Percentiles rank a stretch among this genome's conserved stretches.
Evolutionary conservation across 768 basidiomycete genomes (phyloP).

Genomic region (Hygrocybe punicea): DNA sequence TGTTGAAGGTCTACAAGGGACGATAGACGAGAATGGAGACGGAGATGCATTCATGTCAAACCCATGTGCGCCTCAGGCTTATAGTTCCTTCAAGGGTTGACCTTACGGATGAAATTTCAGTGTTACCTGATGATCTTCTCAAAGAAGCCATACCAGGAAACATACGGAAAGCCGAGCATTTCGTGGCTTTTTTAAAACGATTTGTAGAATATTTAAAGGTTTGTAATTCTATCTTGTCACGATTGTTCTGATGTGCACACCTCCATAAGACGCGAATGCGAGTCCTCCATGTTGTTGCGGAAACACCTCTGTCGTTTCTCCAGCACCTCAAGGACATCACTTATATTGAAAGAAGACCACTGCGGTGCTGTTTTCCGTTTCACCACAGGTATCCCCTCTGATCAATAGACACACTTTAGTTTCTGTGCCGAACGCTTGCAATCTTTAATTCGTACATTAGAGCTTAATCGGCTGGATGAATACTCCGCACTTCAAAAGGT

Average conservation of each 20-base stretch:
- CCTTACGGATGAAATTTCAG: constrained; percentile 36
- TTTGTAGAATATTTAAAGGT: constrained; percentile 99
- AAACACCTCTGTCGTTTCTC: constrained; percentile 93
- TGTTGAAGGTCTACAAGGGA: constrained; percentile 89
- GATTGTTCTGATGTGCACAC: not conserved
- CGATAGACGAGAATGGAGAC: constrained; percentile 49
- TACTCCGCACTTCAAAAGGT: constrained; percentile 91
- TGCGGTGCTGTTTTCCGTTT: too few species aligned
- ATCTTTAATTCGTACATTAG: constrained; percentile 88
- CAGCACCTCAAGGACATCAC: constrained; percentile 99
- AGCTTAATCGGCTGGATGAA: constrained; percentile 87
- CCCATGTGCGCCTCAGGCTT: constrained; percentile 55
- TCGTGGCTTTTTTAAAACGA: constrained; percentile 95
- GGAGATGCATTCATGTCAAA: constrained; percentile 88
- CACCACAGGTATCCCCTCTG: too few species aligned
- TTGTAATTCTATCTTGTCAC: not conserved
- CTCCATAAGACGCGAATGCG: constrained; percentile 86
- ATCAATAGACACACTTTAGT: too few species aligned
- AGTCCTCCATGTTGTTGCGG: constrained; percentile 97
- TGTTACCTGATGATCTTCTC: constrained; percentile 89
- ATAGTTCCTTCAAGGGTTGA: too few species aligned
- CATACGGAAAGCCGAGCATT: constrained; percentile 98
- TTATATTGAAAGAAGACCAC: constrained; percentile 90
- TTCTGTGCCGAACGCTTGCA: constrained; percentile 97
- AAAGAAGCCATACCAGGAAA: constrained; percentile 97